Evolutionary conservation across 148 eudicot genomes (phyloP).

Genomic region (Diospyros lotus): DNA sequence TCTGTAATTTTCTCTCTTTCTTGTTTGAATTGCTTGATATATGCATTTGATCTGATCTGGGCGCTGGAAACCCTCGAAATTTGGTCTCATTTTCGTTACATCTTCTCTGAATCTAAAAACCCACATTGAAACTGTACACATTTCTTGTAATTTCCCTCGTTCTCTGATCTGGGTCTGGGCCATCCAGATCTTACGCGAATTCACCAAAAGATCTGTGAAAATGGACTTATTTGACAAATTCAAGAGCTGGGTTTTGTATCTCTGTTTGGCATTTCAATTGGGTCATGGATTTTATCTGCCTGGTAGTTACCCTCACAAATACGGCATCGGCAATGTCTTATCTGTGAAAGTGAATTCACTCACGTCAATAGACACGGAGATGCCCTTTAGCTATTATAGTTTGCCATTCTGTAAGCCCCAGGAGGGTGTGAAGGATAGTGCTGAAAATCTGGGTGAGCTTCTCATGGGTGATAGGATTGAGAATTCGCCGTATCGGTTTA

Average conservation of each 20-base stretch:
- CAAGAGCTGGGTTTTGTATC: slow-evolving; percentile 29
- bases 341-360: slow-evolving; percentile 35
- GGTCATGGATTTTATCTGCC: slow-evolving; percentile 31
- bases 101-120: background rate
- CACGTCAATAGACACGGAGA: slow-evolving; percentile 36
- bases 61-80: background rate
- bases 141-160: background rate
- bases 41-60: slow-evolving; percentile 2
- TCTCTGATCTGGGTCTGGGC: slow-evolving; percentile 6
- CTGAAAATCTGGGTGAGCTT: slow-evolving; percentile 37
- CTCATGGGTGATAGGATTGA: slow-evolving; percentile 39
- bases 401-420: slow-evolving; percentile 32
- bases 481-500: slow-evolving; percentile 30
- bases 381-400: slow-evolving; percentile 35
- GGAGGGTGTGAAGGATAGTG: slow-evolving; percentile 34
- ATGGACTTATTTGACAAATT: slow-evolving; percentile 22
- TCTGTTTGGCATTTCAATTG: slow-evolving; percentile 16
- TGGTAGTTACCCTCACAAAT: slow-evolving; percentile 34
- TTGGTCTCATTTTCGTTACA: background rate
- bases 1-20: background rate
- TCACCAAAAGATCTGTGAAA: background rate
- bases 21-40: background rate
- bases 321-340: slow-evolving; percentile 13
- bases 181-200: slow-evolving; percentile 18
- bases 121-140: background rate